Evolutionary conservation across 371 early-diverging fungal genomes (phyloP).

Genomic region (Syncephalastrum contaminatum): DNA sequence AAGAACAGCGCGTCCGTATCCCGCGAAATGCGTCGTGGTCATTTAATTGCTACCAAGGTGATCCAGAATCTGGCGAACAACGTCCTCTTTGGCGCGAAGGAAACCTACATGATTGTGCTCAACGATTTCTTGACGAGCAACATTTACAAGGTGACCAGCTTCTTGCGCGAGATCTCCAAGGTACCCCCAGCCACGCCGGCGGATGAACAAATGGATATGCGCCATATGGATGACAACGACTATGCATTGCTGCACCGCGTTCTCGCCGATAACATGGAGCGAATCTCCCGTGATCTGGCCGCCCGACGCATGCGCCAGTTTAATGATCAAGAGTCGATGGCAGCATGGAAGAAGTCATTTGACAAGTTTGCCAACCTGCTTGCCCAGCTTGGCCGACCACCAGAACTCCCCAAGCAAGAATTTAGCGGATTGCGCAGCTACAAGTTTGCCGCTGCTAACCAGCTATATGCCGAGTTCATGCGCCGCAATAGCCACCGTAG

Average conservation of each 20-base stretch:
- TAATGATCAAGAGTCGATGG: slow-evolving; percentile 31
- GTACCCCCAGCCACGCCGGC: slow-evolving; percentile 19
- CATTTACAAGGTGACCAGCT: slow-evolving; percentile 65
- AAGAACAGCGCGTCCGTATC: slow-evolving; percentile 25
- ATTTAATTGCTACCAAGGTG: slow-evolving; percentile 89
- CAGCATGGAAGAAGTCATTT: slow-evolving; percentile 53
- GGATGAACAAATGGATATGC: slow-evolving; percentile 17
- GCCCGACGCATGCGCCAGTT: slow-evolving; percentile 40
- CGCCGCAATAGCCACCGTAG: slow-evolving; percentile 68
- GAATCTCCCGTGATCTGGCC: slow-evolving; percentile 63
- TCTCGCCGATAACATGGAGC: slow-evolving; percentile 70
- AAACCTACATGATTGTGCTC: slow-evolving; percentile 85
- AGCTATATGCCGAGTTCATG: slow-evolving; percentile 80
- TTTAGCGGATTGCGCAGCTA: slow-evolving; percentile 46
- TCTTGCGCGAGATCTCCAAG: slow-evolving; percentile 59
- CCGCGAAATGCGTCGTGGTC: slow-evolving; percentile 74
- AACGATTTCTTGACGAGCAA: slow-evolving; percentile 82
- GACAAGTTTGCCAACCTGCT: slow-evolving; percentile 79
- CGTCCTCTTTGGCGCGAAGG: slow-evolving; percentile 91
- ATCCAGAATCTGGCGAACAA: slow-evolving; percentile 95
- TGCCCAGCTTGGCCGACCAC: slow-evolving; percentile 83
- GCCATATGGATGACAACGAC: slow-evolving; percentile 59
- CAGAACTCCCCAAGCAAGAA: slow-evolving; percentile 42
- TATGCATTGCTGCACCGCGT: slow-evolving; percentile 65
- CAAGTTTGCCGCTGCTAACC: slow-evolving; percentile 53